Base-by-base conservation (phyloP, 179 eudicot species). In the Gypsophila paniculata region DNA sequence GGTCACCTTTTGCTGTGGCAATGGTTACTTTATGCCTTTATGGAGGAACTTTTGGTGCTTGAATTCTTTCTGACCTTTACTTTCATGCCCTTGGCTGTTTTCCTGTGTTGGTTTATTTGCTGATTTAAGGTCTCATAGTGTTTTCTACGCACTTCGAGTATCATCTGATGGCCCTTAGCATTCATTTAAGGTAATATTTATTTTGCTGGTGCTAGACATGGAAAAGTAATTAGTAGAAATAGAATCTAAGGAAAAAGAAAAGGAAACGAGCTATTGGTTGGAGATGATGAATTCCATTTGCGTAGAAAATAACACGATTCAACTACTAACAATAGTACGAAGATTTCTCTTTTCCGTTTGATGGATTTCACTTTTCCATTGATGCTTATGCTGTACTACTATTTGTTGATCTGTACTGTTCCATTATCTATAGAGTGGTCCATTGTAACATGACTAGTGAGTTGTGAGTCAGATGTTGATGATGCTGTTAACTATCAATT, bases 1-100 rank as follows among this genome's bases (percentile, higher is more conserved):
- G 66, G 77, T 73, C 70, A 68, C 36, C 61, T 59, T 36, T 65
- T 48, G 65, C 26, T 13, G 17, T 63, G 61, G 66, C n/a, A 61
- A 36, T 10, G 25, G 61, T 59, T 74, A 17, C 61, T 70, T 65
- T 71, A 14, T 17, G 46, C 68, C 13, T 62, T 62, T 32, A 62
- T 36, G 13, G 19, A 39, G 61, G 78, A 72, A 42, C 67, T 67
- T 68, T 25, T 38, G 25, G 46, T 60, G 36, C 22, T 77, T 72
- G 51, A 70, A 72, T 18, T 70, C 48, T 59, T n/a, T 66, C 69
- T 72, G 64, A 18, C 49, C 68, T 46, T n/a, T 70, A 53, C 18
- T 61, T 66, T 72, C 52, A 61, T 66, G 29, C 42, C 73, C 69
- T 51, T 67, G 51, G 23, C 29, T 68, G 25, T 66, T 61, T 15